Evolutionary conservation across 257 asterid genomes (phyloP).

Genomic region (Plantago major): DNA sequence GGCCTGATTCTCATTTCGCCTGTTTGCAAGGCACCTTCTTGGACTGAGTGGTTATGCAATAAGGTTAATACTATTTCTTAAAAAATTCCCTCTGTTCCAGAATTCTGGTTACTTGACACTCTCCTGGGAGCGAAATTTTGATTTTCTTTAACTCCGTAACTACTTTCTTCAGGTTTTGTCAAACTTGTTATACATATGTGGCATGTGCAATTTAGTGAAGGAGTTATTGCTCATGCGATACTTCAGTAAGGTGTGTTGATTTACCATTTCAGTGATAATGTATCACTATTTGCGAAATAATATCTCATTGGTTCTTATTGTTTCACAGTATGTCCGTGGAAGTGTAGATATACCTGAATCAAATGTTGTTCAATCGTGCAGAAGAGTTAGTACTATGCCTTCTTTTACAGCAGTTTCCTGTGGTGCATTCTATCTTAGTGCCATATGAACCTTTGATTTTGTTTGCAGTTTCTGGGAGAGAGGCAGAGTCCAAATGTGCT

Average conservation of each 20-base stretch:
- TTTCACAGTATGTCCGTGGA: slow-evolving; percentile 46
- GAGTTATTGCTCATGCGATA: slow-evolving; percentile 86
- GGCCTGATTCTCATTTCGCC: slow-evolving; percentile 97
- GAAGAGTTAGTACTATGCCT: slow-evolving; percentile 41
- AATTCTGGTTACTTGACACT: background rate
- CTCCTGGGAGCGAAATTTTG: background rate
- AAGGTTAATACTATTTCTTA: slow-evolving; percentile 59
- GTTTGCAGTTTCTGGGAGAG: slow-evolving; percentile 62
- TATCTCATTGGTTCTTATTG: slow-evolving; percentile 12
- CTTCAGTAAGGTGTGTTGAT: slow-evolving; percentile 78
- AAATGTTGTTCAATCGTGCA: slow-evolving; percentile 44
- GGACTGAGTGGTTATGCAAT: slow-evolving; percentile 96
- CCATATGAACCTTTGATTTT: background rate
- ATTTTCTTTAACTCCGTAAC: slow-evolving; percentile 11
- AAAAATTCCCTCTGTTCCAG: background rate
- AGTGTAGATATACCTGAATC: slow-evolving; percentile 51
- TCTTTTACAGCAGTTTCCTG: slow-evolving; percentile 1
- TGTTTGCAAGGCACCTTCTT: slow-evolving; percentile 86
- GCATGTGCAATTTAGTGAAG: slow-evolving; percentile 80
- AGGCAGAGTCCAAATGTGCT: slow-evolving; percentile 64
- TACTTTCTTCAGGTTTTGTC: slow-evolving; percentile 76
- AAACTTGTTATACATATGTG: slow-evolving; percentile 82
- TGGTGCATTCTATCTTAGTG: background rate
- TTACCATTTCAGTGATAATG: background rate
- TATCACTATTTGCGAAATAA: slow-evolving; percentile 8